Conservation (phyloP, 2,329 filamentous ascomycete species). For the Tolypocladium paradoxum region DNA sequence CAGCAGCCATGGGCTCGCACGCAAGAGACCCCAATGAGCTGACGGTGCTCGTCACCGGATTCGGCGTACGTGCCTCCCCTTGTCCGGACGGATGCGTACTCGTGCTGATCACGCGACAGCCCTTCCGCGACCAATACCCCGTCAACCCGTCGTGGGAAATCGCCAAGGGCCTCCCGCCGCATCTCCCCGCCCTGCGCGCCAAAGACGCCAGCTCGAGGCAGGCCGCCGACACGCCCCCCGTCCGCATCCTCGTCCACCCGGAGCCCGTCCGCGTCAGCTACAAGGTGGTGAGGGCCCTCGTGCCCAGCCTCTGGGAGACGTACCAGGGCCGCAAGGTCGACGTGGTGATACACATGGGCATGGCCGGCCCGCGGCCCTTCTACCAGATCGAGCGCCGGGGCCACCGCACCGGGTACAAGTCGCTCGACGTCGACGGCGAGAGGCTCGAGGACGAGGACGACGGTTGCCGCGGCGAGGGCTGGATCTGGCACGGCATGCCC, state of each 20-base stretch:
- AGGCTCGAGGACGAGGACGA: conserved; percentile 41
- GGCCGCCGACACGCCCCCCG: conserved; percentile 26
- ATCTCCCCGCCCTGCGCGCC: conserved; percentile 41
- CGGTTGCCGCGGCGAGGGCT: conserved; percentile 33
- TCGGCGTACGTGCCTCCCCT: conserved; percentile 35
- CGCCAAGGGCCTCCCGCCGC: conserved; percentile 53
- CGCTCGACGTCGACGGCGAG: conserved; percentile 59
- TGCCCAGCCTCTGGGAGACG: conserved; percentile 51
- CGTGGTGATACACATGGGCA: conserved; percentile 67
- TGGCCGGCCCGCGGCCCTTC: conserved; percentile 52
- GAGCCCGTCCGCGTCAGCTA: conserved; percentile 63
- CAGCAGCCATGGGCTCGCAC: conserved; percentile 23
- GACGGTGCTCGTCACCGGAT: conserved; percentile 50
- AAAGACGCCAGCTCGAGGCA: conserved; percentile 25
- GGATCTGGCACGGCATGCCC: conserved; percentile 45
- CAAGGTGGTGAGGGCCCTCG: conserved; percentile 47
- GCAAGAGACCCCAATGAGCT: conserved; percentile 34
- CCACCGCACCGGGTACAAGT: conserved; percentile 60
- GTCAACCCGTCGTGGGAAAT: conserved; percentile 78
- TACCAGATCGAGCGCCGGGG: conserved; percentile 64
- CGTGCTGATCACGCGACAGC: conserved; percentile 34
- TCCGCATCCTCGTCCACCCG: conserved; percentile 55
- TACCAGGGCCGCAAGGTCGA: conserved; percentile 39
- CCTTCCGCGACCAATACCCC: conserved; percentile 61
- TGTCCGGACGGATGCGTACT: neutral